Conservation (phyloP, 805 yeast species). For the Teunomyces gatunensis region DNA sequence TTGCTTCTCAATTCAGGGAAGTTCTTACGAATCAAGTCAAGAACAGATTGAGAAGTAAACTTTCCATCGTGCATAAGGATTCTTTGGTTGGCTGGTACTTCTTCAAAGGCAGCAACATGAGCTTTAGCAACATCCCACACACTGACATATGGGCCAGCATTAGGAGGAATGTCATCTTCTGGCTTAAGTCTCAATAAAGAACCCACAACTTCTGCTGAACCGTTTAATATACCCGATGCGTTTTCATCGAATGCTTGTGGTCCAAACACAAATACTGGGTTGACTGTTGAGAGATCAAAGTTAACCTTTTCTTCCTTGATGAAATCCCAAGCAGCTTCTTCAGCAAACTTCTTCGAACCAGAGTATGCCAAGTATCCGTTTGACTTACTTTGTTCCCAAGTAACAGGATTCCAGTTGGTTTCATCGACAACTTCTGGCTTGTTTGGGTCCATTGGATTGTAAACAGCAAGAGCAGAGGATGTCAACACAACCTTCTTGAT, state of each 20-base stretch:
- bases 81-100: conserved; percentile 10
- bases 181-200: conserved; percentile 30
- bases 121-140: conserved; percentile 22
- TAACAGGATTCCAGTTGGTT: conserved; percentile 52
- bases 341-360: conserved; percentile 62
- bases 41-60: conserved; percentile 17
- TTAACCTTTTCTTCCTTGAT: conserved; percentile 22
- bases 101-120: conserved; percentile 15
- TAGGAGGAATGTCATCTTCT: conserved; percentile 3
- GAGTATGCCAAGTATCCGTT: conserved; percentile 46
- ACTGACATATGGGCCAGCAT: conserved; percentile 9
- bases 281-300: conserved; percentile 22
- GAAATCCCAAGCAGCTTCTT: conserved; percentile 57
- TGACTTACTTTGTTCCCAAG: conserved; percentile 45
- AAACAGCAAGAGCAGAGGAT: conserved; percentile 19
- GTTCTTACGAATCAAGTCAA: conserved; percentile 17
- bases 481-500: conserved; percentile 20
- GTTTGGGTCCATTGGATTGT: conserved; percentile 26
- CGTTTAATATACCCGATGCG: conserved; percentile 33
- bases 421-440: conserved; percentile 40
- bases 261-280: conserved; percentile 41
- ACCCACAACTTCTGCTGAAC: conserved; percentile 40
- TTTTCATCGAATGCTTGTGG: conserved; percentile 36
- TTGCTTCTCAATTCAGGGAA: conserved; percentile 20
- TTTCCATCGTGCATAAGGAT: conserved; percentile 10